A percentile compares a stretch with the other conserved stretches of the same genome.
phyloP scores from a whole-genome alignment of 2,329 filamentous ascomycete species.

The Penicillium sp. region DNA sequence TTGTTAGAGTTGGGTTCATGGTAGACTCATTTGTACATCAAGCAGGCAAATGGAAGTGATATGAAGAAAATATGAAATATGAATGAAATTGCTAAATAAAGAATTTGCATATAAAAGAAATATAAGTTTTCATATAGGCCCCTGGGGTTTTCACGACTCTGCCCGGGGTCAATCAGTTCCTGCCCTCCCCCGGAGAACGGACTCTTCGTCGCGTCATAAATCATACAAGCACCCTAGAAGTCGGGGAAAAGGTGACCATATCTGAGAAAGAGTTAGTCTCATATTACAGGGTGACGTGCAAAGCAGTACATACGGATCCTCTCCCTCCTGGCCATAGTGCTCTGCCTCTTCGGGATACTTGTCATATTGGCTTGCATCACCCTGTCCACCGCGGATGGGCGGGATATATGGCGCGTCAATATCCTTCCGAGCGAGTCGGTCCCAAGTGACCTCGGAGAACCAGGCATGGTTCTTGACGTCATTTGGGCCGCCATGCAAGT shows the following conservation, averaged over 20 bases:
- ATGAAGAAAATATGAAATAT: constrained; percentile 16
- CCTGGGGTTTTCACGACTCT: constrained; percentile 19
- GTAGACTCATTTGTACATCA: constrained; percentile 17
- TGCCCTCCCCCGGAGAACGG: constrained; percentile 16
- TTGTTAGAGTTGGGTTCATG: constrained; percentile 9
- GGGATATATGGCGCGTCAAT: constrained; percentile 98
- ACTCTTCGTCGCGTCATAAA: constrained; percentile 33
- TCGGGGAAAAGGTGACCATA: constrained; percentile 72
- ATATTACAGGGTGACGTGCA: not conserved
- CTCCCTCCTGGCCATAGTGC: constrained; percentile 72
- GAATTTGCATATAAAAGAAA: constrained; percentile 13
- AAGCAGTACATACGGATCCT: constrained; percentile 71
- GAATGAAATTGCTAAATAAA: constrained; percentile 25
- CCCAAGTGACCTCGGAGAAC: constrained; percentile 98
- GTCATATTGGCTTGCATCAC: constrained; percentile 96
- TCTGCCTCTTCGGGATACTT: constrained; percentile 97
- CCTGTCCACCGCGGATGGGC: constrained; percentile 86
- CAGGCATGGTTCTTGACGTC: constrained; percentile 95
- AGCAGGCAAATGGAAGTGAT: constrained; percentile 8
- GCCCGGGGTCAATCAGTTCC: constrained; percentile 19
- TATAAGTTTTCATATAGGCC: constrained; percentile 18
- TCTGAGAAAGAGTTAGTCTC: constrained; percentile 42
- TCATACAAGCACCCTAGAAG: constrained; percentile 53
- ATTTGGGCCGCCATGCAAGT: constrained; percentile 81
- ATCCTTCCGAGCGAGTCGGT: constrained; percentile 86